A percentile compares a stretch with the other conserved stretches of the same genome.
These are phyloP conservation scores for Alternaria sp. DNA, from an alignment of 2,329 filamentous ascomycete genomes.

Conservation along the genomic window DNA sequence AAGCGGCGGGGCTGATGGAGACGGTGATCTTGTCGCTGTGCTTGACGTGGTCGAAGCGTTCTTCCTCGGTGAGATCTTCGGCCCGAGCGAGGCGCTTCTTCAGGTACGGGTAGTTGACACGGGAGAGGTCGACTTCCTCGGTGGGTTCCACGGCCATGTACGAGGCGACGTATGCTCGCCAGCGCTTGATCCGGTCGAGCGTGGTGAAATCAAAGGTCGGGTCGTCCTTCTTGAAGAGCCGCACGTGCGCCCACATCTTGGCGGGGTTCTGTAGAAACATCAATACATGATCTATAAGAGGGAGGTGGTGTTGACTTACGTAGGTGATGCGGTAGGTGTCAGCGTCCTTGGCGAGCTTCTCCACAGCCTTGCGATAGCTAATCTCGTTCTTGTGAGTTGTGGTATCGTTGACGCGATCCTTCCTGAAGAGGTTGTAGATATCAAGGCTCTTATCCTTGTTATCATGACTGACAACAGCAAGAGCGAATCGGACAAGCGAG, in stretches of 20 bases:
- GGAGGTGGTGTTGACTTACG: conserved; percentile 65
- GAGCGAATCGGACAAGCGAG: conserved; percentile 78
- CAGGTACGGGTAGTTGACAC: conserved; percentile 51
- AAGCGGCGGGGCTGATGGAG: conserved; percentile 53
- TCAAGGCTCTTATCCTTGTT: conserved; percentile 93
- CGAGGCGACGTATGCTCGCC: conserved; percentile 95
- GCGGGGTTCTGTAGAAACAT: conserved; percentile 55
- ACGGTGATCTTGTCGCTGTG: conserved; percentile 53
- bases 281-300: conserved; percentile 22
- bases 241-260: conserved; percentile 75
- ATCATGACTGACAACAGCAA: conserved; percentile 84
- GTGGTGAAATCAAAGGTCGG: conserved; percentile 77
- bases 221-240: conserved; percentile 87
- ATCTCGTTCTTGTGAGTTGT: conserved; percentile 91
- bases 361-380: conserved; percentile 86
- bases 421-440: conserved; percentile 84
- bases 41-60: conserved; percentile 38
- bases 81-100: conserved; percentile 49
- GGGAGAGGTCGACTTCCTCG: conserved; percentile 48
- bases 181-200: conserved; percentile 67
- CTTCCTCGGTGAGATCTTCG: conserved; percentile 43
- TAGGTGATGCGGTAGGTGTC: conserved; percentile 90
- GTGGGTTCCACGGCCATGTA: conserved; percentile 90
- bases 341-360: conserved; percentile 90
- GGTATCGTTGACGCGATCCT: conserved; percentile 79